Base-by-base conservation (phyloP, 306 rosid genomes). In the Castanea sativa region DNA sequence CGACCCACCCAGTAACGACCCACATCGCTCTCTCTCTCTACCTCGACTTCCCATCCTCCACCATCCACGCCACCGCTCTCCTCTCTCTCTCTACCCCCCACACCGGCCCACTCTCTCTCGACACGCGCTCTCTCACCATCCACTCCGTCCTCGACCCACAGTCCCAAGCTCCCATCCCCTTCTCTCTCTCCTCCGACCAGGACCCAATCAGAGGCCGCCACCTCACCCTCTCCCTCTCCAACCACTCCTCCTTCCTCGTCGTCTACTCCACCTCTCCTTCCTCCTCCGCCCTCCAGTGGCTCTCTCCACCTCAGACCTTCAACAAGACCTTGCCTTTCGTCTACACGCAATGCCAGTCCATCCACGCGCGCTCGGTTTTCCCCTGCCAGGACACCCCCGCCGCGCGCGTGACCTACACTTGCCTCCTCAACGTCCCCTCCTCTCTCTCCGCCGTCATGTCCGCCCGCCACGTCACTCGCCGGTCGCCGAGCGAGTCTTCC, bases 361-460 rank as follows among this genome's bases (percentile, higher is more conserved):
- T 95, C 65, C 99, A 95, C 61, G 99, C 99, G 0, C 97, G 99
- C 35, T 58, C 98, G 0, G 87, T 95, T 23, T 90, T 95, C 78
- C 99, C 99, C 3, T 95, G 92, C 73, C 99, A 95, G 78, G 99
- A 95, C 83, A 95, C 99, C 4, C 97, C 99, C 0, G 98, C 99
- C 13, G 87, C 89, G 70, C 85, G 99, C 33, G 85, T 95, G 0
- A 55, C 88, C 69, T 91, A 87, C 83, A 79, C 90, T 0, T 95
- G 93, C 0, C 78, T 60, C 1, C 16, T 95, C 55, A 93, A 95
- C 78, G 73, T 95, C 27, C 99, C 99, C 0, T 49, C 63, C 3
- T 78, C 89, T 33, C 29, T 95, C 0, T 85, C 98, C 0, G 94
- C 96, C 0, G 99, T 95, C 0, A 95, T 95, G 99, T 83, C 93